These are phyloP conservation scores for Centella asiatica DNA, from an alignment of 129 eudicot species.

Conservation along the genomic window DNA sequence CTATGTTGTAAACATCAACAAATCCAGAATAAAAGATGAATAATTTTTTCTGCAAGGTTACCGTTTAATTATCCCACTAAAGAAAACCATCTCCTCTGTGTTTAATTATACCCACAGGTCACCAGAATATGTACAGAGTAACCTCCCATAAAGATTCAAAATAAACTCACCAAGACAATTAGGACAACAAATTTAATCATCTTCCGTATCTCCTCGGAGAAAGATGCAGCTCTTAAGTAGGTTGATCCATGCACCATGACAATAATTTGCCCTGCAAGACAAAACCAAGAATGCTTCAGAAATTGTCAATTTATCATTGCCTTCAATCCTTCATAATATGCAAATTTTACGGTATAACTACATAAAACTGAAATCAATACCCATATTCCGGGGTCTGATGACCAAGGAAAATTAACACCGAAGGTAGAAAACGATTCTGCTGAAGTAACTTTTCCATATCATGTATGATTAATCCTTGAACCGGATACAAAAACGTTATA, in stretches of 20 bases:
- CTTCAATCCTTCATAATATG: too few relatives aligned
- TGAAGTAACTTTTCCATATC: too few relatives aligned
- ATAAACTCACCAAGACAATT: constrained; percentile 27
- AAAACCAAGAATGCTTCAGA: too few relatives aligned
- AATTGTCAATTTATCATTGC: too few relatives aligned
- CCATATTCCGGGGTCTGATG: too few relatives aligned
- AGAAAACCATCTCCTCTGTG: neutral
- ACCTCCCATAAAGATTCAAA: neutral
- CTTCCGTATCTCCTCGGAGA: neutral
- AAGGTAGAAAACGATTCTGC: too few relatives aligned
- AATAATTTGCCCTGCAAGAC: constrained; percentile 31
- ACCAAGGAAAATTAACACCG: too few relatives aligned
- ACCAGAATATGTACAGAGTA: constrained; percentile 23
- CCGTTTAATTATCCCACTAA: neutral
- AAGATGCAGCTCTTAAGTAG: neutral
- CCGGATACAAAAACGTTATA: too few relatives aligned
- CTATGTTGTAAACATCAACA: constrained; percentile 3
- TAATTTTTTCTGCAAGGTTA: constrained; percentile 9
- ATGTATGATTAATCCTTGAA: too few relatives aligned
- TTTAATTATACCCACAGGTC: constrained; percentile 11
- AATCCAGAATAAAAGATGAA: neutral
- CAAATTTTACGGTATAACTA: too few relatives aligned
- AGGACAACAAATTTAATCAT: constrained; percentile 10
- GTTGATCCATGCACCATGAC: constrained; percentile 1
- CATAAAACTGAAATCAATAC: too few relatives aligned